A percentile compares a stretch with the other conserved stretches of the same genome.
Conservation (phyloP, 176 grass and related monocot genomes). For the Musa beccarii region DNA sequence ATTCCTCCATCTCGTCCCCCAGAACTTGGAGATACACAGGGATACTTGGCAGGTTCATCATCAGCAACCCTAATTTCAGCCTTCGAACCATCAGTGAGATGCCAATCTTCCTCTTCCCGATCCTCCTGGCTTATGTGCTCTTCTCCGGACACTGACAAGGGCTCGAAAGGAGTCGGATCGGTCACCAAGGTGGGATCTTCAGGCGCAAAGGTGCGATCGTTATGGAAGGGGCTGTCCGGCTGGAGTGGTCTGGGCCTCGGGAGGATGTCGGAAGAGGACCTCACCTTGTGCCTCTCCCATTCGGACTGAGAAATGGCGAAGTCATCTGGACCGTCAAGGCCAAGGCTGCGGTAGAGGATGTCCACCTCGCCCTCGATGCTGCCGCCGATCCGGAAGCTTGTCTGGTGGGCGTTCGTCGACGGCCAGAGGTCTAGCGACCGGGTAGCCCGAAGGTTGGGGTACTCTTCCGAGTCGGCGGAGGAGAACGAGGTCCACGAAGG, state of each 20-base stretch:
- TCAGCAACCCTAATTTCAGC: not conserved
- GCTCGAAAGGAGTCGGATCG: conserved; percentile 13
- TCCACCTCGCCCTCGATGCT: conserved; percentile 56
- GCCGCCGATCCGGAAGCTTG: conserved; percentile 66
- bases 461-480: conserved; percentile 6
- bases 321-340: conserved; percentile 49
- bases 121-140: conserved; percentile 6
- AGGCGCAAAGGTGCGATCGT: conserved; percentile 4
- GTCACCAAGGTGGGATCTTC: conserved; percentile 11
- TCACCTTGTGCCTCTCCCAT: conserved; percentile 60
- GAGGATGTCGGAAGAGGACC: conserved; percentile 31
- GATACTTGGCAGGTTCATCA: too few relatives aligned
- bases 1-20: conserved; percentile 34
- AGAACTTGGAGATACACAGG: not conserved
- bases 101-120: conserved; percentile 8
- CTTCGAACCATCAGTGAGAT: not conserved
- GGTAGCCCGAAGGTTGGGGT: conserved; percentile 7
- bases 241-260: conserved; percentile 21
- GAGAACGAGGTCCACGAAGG: conserved; percentile 22
- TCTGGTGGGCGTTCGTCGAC: conserved; percentile 35
- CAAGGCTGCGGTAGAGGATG: conserved; percentile 47
- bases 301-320: conserved; percentile 46
- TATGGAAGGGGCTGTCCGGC: not conserved
- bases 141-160: not conserved
- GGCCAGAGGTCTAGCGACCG: conserved; percentile 26